Conservation (phyloP, 257 asterid species). For the Eustoma russellianum region DNA sequence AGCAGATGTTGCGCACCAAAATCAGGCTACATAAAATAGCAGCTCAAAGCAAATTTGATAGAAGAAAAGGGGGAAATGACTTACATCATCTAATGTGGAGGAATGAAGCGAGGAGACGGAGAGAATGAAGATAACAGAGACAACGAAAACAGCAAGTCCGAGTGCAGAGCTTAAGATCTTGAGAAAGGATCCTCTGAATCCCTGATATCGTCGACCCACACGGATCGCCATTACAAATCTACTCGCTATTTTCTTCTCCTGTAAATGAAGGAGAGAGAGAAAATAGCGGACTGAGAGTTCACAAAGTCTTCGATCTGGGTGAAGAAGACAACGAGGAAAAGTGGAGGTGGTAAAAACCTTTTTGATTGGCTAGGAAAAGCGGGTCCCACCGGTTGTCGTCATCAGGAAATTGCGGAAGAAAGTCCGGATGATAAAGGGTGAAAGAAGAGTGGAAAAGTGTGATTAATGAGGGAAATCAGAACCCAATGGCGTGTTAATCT, state of each 20-base stretch:
- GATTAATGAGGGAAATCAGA: too few relatives aligned
- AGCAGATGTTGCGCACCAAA: too few relatives aligned
- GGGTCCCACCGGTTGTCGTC: slow-evolving; percentile 4
- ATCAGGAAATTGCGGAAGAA: too few relatives aligned
- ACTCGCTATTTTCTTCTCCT: not conserved
- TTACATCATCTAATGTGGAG: slow-evolving; percentile 23
- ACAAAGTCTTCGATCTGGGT: not conserved
- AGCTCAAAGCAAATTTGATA: too few relatives aligned
- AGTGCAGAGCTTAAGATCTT: slow-evolving; percentile 21
- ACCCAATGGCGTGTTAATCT: too few relatives aligned
- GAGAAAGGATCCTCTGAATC: slow-evolving; percentile 6
- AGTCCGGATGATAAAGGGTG: too few relatives aligned
- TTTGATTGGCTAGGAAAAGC: not conserved
- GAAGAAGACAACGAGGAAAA: not conserved
- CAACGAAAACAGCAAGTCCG: slow-evolving; percentile 13
- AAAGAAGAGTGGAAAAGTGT: too few relatives aligned
- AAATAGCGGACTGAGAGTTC: not conserved
- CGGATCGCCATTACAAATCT: slow-evolving; percentile 18
- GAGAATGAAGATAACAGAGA: slow-evolving; percentile 19
- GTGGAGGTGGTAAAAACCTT: not conserved
- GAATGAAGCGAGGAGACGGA: slow-evolving; percentile 15
- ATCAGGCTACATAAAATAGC: too few relatives aligned
- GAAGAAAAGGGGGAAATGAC: not conserved
- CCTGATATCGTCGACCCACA: slow-evolving; percentile 9
- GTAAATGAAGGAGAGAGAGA: not conserved